phyloP scores from a whole-genome alignment of 2,329 filamentous ascomycete genomes.

The Westerdykella aurantiaca region DNA sequence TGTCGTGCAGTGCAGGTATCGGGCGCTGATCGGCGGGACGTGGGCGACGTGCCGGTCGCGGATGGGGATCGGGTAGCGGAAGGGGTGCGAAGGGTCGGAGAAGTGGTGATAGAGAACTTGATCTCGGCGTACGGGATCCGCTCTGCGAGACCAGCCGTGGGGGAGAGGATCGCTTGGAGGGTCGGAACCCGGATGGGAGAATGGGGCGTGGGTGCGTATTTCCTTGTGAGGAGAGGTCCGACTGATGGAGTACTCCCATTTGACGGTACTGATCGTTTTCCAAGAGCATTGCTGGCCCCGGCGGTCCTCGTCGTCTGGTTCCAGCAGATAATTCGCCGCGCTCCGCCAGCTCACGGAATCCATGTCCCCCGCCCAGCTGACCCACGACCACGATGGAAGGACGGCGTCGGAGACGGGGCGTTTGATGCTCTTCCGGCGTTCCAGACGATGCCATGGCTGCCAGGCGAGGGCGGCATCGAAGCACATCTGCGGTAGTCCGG shows the following conservation, averaged over 20 bases:
- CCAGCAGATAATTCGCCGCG: too few relatives aligned
- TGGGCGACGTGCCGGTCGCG: constrained; percentile 4
- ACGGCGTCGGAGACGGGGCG: too few relatives aligned
- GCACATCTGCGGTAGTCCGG: too few relatives aligned
- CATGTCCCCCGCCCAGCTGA: too few relatives aligned
- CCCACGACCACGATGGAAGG: too few relatives aligned
- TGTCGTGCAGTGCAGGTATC: constrained; percentile 8
- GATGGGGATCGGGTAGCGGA: constrained; percentile 11
- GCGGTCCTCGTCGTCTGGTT: too few relatives aligned
- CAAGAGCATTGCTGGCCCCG: constrained; percentile 4
- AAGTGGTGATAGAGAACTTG: constrained; percentile 2
- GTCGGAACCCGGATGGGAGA: neutral
- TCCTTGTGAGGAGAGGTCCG: neutral
- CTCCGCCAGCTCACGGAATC: too few relatives aligned
- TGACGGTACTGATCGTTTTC: constrained; percentile 9
- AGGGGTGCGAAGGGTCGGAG: constrained; percentile 6
- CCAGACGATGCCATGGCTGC: too few relatives aligned
- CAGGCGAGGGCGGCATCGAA: too few relatives aligned
- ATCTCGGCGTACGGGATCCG: neutral
- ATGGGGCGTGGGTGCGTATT: neutral
- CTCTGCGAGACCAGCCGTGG: neutral
- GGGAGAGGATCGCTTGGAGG: neutral
- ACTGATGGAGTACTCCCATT: constrained; percentile 6
- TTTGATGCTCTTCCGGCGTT: too few relatives aligned
- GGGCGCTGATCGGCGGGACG: constrained; percentile 5